Conservation (phyloP, 2,329 filamentous ascomycete species). For the Elsinoe arachidis region DNA sequence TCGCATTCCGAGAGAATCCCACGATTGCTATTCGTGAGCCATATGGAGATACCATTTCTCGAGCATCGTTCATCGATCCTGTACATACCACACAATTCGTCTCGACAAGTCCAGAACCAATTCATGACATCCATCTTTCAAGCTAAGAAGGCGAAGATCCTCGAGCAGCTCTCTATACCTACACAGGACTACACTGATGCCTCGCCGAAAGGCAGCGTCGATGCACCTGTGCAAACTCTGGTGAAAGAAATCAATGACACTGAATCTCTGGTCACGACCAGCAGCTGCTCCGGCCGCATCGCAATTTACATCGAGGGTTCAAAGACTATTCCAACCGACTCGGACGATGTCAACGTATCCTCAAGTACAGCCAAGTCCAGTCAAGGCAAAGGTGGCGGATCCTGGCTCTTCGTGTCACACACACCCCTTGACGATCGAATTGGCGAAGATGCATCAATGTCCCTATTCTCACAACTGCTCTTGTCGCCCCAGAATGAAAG, state of each 20-base stretch:
- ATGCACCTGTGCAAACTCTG: slow-evolving; percentile 65
- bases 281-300: slow-evolving; percentile 80
- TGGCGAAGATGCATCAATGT: background rate
- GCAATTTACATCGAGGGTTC: slow-evolving; percentile 80
- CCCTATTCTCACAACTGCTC: background rate
- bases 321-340: slow-evolving; percentile 21
- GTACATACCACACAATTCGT: background rate
- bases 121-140: slow-evolving; percentile 27
- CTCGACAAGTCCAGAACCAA: no score
- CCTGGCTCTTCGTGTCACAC: slow-evolving; percentile 85
- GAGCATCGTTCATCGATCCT: no score
- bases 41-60: no score
- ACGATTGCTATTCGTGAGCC: no score
- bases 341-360: slow-evolving; percentile 6
- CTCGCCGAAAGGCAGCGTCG: slow-evolving; percentile 82
- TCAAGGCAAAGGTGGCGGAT: slow-evolving; percentile 77
- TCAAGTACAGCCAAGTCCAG: slow-evolving; percentile 43
- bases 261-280: slow-evolving; percentile 77
- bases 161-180: slow-evolving; percentile 60
- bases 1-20: background rate
- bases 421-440: slow-evolving; percentile 46
- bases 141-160: slow-evolving; percentile 61
- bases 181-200: slow-evolving; percentile 67
- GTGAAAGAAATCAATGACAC: slow-evolving; percentile 69
- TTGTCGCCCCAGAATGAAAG: background rate